Evolutionary conservation across 768 basidiomycete species (phyloP).

Genomic region (Mycena kentingensis): DNA sequence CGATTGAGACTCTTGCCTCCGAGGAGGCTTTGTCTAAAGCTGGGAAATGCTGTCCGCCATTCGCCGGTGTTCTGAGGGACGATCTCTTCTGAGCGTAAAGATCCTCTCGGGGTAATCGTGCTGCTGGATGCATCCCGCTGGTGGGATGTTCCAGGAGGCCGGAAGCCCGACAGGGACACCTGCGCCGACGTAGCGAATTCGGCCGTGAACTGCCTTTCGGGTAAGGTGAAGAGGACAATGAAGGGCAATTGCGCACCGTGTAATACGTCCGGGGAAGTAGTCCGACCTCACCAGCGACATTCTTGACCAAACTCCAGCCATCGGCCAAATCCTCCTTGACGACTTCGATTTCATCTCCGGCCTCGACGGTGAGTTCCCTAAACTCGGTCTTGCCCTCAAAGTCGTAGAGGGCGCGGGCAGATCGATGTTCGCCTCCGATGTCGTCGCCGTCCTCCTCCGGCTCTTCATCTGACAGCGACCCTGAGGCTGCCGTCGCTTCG

Average conservation of each 20-base stretch:
- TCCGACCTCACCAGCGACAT: constrained; percentile 59
- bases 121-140: constrained; percentile 41
- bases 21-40: constrained; percentile 69
- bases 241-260: constrained; percentile 46
- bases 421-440: constrained; percentile 41
- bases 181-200: constrained; percentile 59
- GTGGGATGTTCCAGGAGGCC: constrained; percentile 19
- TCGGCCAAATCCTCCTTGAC: constrained; percentile 72
- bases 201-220: constrained; percentile 55
- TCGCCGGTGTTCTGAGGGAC: constrained; percentile 73
- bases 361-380: constrained; percentile 65
- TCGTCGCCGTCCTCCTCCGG: constrained; percentile 36
- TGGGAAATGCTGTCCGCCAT: constrained; percentile 60
- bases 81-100: constrained; percentile 48
- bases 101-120: constrained; percentile 53
- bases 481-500: constrained; percentile 38
- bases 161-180: constrained; percentile 36
- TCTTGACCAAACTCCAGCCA: constrained; percentile 79
- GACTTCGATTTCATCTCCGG: constrained; percentile 72
- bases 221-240: not conserved
- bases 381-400: constrained; percentile 80
- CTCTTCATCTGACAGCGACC: constrained; percentile 60
- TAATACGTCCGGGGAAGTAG: constrained; percentile 73
- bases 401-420: constrained; percentile 69
- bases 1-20: constrained; percentile 79